These are phyloP conservation scores for Amaranthus tricolor DNA, from an alignment of 179 eudicot species.

Conservation along the genomic window DNA sequence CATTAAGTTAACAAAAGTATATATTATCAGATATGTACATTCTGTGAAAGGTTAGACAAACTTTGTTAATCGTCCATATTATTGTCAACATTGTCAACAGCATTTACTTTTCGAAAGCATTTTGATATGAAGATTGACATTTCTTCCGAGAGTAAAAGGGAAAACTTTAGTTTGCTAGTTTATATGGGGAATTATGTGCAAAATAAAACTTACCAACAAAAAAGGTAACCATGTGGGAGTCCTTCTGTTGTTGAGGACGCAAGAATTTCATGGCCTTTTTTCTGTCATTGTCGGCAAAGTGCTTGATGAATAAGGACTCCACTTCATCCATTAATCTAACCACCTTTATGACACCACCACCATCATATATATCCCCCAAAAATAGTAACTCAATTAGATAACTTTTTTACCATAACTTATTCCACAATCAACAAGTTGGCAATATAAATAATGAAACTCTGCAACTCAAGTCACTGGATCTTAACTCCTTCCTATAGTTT, in stretches of 20 bases:
- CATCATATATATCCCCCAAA: conserved; percentile 15
- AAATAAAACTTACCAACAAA: conserved; percentile 60
- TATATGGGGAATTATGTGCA: background rate
- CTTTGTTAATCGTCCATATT: conserved; percentile 5
- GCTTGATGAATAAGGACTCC: conserved; percentile 92
- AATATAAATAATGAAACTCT: conserved; percentile 8
- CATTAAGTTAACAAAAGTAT: background rate
- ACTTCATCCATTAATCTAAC: conserved; percentile 89
- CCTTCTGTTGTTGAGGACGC: conserved; percentile 79
- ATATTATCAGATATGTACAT: background rate
- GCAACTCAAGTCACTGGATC: conserved; percentile 9
- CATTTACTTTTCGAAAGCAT: background rate
- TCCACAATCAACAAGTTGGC: conserved; percentile 17
- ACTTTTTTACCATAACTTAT: conserved; percentile 10
- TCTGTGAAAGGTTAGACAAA: conserved; percentile 7
- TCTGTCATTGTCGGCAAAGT: conserved; percentile 85
- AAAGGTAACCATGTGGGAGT: conserved; percentile 89
- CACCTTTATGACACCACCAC: conserved; percentile 58
- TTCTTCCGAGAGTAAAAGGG: background rate
- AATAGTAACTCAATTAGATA: conserved; percentile 20
- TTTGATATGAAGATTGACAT: background rate
- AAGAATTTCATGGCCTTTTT: conserved; percentile 96
- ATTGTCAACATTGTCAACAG: conserved; percentile 15
- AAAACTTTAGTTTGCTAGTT: background rate
- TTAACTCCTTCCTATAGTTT: background rate